Base-by-base conservation (phyloP, 208 protist genomes). In the Leishmania gerbilli region DNA sequence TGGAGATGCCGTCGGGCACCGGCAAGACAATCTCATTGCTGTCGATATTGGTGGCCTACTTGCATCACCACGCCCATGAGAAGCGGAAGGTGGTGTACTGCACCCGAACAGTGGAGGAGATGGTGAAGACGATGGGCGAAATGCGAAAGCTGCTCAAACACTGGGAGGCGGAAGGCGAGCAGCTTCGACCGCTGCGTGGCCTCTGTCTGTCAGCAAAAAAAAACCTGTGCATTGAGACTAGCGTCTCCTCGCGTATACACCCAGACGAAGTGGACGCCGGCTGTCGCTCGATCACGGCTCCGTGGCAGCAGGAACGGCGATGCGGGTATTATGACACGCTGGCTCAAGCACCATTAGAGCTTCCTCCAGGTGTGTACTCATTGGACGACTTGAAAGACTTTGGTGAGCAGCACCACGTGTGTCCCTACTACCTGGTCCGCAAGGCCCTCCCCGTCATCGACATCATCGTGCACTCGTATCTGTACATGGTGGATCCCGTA, bases 1-100 rank as follows among this genome's bases (percentile, higher is more conserved):
- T 99, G 62, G 99, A 99, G 86, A 99, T 99, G 99, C 99, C 99
- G 21, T 99, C 97, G 27, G 99, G 99, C 64, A 99, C 99, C 0
- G 99, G 99, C 42, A 99, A 99, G 87, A 99, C 99, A 0, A 98
- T 99, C 56, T 99, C 99, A n/a, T 84, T 99, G 56, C 90, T 99
- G 11, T 98, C 98, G 2, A 95, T 99, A n/a, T 94, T 99, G 56
- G 92, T 98, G 31, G 94, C 95, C 15, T 99, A 99, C 82, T 85
- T 99, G 85, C 89, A 98, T 65, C 91, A 97, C 45, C 93, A 99
- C 81, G 92, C 95, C 8, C 74, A 94, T 64, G 95, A 98, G 67
- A 95, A 95, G 37, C 90, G 96, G n/a, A 99, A 99, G 87, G 93
- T 99, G 69, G 89, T 99, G 31, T 99, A 99, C 92, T 99, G 99